Base-by-base conservation (phyloP, 78 protist genomes). In the Dictyostelium brefeldianum region DNA sequence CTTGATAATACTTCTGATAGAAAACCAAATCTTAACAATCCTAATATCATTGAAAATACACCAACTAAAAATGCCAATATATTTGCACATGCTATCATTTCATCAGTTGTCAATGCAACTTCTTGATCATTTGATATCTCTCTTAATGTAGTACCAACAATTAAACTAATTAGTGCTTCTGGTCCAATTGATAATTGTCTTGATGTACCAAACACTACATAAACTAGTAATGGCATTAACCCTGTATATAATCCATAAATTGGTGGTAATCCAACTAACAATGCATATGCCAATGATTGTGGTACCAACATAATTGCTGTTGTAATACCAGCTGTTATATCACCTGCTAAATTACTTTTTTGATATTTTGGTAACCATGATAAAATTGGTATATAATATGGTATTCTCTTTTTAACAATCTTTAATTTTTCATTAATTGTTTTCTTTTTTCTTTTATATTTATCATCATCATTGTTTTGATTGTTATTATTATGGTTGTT, bases 191-290 rank as follows among this genome's bases (percentile, higher is more conserved):
- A 22, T 10, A 96, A 47, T 70, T 96, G 96, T 65, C 94, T 31
- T 1, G 97, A 93, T 20, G 96, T 94, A 5, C 98, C 98, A 36
- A 96, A 82, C 27, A 92, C 36, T 5, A 91, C 83, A 65, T 97
- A 97, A 20, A 94, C 70, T 31, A 97, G 36, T 9, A 85, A 54
- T 14, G 98, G 98, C 2, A 97, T 69, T 20, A 96, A 75, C 25
- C 97, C 92, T 12, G 97, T 67, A 22, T 95, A 95, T n/a, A 96
- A 84, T 41, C 98, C 98, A 78, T 97, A 59, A 12, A 91, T 78
- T 5, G 98, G 95, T 15, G 98, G 98, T 1, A 97, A 69, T 7
- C 93, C 96, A 15, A 96, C 98, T 14, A 97, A 27, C n/a, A 80
- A 36, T 31, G 97, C 95, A 64, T 97, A 97, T 5, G 98, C 95